Evolutionary conservation across 2,329 filamentous ascomycete genomes (phyloP).

Genomic region (Cordyceps cicadae): DNA sequence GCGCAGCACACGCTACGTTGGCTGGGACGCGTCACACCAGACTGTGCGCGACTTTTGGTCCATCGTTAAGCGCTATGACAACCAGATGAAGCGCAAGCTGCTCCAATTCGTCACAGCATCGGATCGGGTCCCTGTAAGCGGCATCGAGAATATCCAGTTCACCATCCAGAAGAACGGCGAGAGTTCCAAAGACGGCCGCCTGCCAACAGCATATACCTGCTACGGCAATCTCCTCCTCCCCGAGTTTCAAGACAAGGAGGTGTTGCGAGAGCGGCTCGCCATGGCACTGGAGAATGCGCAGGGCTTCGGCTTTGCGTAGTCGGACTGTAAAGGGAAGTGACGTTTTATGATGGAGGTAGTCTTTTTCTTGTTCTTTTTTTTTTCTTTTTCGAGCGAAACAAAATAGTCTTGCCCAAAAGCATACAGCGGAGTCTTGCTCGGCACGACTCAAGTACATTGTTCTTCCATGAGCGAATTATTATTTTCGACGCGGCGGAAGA

Average conservation of each 20-base stretch:
- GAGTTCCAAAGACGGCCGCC: slow-evolving; percentile 43
- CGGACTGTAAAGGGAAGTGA: neutral
- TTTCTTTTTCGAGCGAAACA: neutral
- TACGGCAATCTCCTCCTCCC: slow-evolving; percentile 84
- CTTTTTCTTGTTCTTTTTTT: neutral
- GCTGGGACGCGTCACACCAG: slow-evolving; percentile 62
- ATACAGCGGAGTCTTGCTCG: slow-evolving; percentile 1
- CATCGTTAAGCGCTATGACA: slow-evolving; percentile 59
- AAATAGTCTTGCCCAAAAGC: neutral
- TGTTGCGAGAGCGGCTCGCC: slow-evolving; percentile 65
- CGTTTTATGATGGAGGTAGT: neutral
- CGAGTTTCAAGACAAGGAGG: slow-evolving; percentile 64
- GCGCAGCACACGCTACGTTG: slow-evolving; percentile 67
- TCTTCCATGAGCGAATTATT: slow-evolving; percentile 5
- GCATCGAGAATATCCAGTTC: slow-evolving; percentile 74
- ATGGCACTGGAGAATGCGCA: slow-evolving; percentile 82
- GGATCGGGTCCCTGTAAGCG: slow-evolving; percentile 81
- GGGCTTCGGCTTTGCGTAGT: slow-evolving; percentile 76
- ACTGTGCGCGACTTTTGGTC: slow-evolving; percentile 78
- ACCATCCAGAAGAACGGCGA: slow-evolving; percentile 70
- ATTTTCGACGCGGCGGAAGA: neutral
- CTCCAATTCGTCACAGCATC: slow-evolving; percentile 94
- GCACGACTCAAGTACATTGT: neutral
- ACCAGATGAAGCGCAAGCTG: slow-evolving; percentile 63
- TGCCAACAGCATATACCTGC: slow-evolving; percentile 89